These are phyloP conservation scores for Capillidium heterosporum DNA, from an alignment of 371 early-diverging fungal genomes.

Conservation along the genomic window DNA sequence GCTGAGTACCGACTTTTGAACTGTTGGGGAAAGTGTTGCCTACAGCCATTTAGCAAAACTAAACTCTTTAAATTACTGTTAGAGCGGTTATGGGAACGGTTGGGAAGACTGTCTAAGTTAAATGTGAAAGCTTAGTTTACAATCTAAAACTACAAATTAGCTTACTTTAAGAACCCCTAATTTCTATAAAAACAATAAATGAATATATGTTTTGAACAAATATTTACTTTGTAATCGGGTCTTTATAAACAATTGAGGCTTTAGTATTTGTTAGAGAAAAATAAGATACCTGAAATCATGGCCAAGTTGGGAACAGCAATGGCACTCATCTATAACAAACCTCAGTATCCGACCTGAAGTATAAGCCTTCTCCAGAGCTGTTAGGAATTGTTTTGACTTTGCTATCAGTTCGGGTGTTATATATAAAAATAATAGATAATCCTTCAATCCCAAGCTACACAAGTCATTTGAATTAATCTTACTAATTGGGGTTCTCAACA, in stretches of 20 bases:
- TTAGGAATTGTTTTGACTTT: conserved; percentile 43
- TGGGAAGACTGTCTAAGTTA: conserved; percentile 23
- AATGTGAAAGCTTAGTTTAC: neutral
- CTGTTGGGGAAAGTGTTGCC: neutral
- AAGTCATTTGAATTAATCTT: neutral
- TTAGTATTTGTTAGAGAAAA: neutral
- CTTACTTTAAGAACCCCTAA: neutral
- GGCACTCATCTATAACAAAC: conserved; percentile 98
- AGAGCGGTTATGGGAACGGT: conserved; percentile 92
- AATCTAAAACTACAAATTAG: neutral
- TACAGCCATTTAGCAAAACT: neutral
- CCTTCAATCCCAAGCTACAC: neutral
- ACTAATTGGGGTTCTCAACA: neutral
- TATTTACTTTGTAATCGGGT: conserved; percentile 60
- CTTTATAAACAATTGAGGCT: conserved; percentile 17
- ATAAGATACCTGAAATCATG: conserved; percentile 62
- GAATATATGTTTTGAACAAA: conserved; percentile 24
- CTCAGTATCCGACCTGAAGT: conserved; percentile 39
- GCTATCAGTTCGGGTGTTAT: conserved; percentile 92
- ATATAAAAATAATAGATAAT: conserved; percentile 42
- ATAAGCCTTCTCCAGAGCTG: conserved; percentile 34
- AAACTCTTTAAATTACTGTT: conserved; percentile 67
- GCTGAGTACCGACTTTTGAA: neutral
- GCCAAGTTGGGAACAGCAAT: conserved; percentile 96
- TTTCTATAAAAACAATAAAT: neutral